Evolutionary conservation across 495 filamentous ascomycete genomes (phyloP).

Genomic region (Lasiosphaeris hirsuta): DNA sequence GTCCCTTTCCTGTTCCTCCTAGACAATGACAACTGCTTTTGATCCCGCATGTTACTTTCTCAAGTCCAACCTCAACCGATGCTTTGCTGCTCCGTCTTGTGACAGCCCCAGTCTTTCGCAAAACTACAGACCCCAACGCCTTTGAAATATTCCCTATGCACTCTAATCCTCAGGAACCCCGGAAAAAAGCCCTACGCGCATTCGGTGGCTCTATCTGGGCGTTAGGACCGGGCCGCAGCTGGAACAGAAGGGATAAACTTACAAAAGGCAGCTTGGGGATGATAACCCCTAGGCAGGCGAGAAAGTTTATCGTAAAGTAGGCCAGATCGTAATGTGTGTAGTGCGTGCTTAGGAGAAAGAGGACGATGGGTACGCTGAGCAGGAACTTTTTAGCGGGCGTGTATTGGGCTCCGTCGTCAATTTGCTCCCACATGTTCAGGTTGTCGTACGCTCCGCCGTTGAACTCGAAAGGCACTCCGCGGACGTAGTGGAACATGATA

Average conservation of each 20-base stretch:
- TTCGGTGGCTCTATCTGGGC: constrained; percentile 59
- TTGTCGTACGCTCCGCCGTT: constrained; percentile 99
- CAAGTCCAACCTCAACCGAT: constrained; percentile 6
- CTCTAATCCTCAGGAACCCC: constrained; percentile 54
- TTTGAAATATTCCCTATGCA: constrained; percentile 13
- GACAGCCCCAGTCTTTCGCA: constrained; percentile 18
- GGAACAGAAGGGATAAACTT: constrained; percentile 37
- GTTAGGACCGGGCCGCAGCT: constrained; percentile 14
- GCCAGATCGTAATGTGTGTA: constrained; percentile 97
- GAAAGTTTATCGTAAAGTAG: constrained; percentile 94
- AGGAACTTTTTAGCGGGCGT: constrained; percentile 98
- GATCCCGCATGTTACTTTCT: not conserved
- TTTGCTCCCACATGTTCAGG: constrained; percentile 99
- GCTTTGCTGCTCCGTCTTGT: constrained; percentile 16
- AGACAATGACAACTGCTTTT: too few relatives aligned
- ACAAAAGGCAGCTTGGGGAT: constrained; percentile 95
- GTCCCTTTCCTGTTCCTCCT: not conserved
- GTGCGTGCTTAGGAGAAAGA: constrained; percentile 95
- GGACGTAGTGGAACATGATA: constrained; percentile 98
- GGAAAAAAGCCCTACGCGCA: constrained; percentile 65
- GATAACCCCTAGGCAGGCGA: constrained; percentile 85
- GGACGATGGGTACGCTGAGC: constrained; percentile 84
- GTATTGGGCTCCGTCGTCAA: constrained; percentile 98
- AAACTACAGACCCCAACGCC: constrained; percentile 23
- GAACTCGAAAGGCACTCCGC: constrained; percentile 97